These are phyloP conservation scores for Blastosporella zonata DNA, from an alignment of 1,284 basidiomycete genomes.

Conservation along the genomic window DNA sequence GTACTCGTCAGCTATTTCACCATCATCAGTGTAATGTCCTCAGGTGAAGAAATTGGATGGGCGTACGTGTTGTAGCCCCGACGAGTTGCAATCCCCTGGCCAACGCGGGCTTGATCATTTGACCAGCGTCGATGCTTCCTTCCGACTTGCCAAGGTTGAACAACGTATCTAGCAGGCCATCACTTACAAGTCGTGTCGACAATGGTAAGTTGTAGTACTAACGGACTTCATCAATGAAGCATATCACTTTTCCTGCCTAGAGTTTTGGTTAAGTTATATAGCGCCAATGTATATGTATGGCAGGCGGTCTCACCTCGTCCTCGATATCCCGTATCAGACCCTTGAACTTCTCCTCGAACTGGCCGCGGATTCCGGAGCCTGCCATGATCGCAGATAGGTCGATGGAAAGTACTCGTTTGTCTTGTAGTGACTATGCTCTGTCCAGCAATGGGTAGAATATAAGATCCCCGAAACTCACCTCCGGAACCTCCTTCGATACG, in stretches of 20 bases:
- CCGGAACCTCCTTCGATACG: conserved; percentile 88
- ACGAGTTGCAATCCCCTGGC: conserved; percentile 85
- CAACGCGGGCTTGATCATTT: conserved; percentile 88
- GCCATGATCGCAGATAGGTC: conserved; percentile 82
- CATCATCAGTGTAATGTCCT: neutral
- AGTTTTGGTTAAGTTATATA: conserved; percentile 3
- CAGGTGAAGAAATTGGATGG: neutral
- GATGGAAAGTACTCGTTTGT: conserved; percentile 79
- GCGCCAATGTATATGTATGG: neutral
- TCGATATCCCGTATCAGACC: conserved; percentile 85
- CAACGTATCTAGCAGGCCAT: conserved; percentile 51
- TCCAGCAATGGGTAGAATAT: neutral
- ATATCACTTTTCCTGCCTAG: conserved; percentile 71
- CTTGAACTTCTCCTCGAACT: conserved; percentile 93
- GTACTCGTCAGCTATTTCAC: conserved; percentile 74
- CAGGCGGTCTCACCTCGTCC: conserved; percentile 70
- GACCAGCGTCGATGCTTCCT: conserved; percentile 88
- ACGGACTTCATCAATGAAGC: conserved; percentile 93
- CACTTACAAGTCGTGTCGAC: neutral
- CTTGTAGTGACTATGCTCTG: conserved; percentile 63
- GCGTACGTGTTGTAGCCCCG: conserved; percentile 82
- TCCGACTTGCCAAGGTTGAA: conserved; percentile 90
- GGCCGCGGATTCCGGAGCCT: conserved; percentile 85
- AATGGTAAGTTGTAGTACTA: conserved; percentile 30
- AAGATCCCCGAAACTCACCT: conserved; percentile 45